Percentiles rank a stretch among this genome's conserved stretches.
Evolutionary conservation across 768 basidiomycete species (phyloP).

Genomic region (Cubamyces sp.): DNA sequence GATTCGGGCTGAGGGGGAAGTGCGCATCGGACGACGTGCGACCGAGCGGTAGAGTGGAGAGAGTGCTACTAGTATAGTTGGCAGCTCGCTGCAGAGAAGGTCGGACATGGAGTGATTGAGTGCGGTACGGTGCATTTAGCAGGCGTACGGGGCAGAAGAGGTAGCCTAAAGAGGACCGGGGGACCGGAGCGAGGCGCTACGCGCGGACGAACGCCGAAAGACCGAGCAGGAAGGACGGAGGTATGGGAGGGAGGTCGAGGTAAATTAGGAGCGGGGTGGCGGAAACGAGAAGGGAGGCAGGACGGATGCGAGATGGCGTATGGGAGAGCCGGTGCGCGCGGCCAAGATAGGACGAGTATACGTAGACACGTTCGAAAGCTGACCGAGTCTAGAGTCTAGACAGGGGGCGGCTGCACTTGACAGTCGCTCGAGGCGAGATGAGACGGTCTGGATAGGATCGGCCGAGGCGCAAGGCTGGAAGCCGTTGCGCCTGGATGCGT

Average conservation of each 20-base stretch:
- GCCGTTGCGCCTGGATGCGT: background rate
- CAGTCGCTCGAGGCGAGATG: conserved; percentile 1
- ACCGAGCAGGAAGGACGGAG: conserved; percentile 7
- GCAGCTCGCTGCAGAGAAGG: too few species aligned
- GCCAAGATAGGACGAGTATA: conserved; percentile 11
- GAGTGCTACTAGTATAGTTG: too few species aligned
- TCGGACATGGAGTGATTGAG: too few species aligned
- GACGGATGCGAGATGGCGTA: background rate
- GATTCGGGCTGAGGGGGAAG: too few species aligned
- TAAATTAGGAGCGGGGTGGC: background rate
- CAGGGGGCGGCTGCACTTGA: background rate
- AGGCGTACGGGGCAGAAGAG: background rate
- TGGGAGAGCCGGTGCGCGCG: background rate
- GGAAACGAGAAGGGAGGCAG: conserved; percentile 4
- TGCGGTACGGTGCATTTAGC: background rate
- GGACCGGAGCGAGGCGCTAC: too few species aligned
- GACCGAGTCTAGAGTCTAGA: background rate
- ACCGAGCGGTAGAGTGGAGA: too few species aligned
- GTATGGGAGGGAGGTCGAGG: background rate
- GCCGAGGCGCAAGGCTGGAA: conserved; percentile 7
- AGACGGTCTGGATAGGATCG: conserved; percentile 3
- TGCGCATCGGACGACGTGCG: too few species aligned
- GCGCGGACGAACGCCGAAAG: too few species aligned
- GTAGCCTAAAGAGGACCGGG: background rate
- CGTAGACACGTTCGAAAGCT: conserved; percentile 12